These are phyloP conservation scores for Lentinula sp. DNA, from an alignment of 768 basidiomycete genomes.

Conservation along the genomic window DNA sequence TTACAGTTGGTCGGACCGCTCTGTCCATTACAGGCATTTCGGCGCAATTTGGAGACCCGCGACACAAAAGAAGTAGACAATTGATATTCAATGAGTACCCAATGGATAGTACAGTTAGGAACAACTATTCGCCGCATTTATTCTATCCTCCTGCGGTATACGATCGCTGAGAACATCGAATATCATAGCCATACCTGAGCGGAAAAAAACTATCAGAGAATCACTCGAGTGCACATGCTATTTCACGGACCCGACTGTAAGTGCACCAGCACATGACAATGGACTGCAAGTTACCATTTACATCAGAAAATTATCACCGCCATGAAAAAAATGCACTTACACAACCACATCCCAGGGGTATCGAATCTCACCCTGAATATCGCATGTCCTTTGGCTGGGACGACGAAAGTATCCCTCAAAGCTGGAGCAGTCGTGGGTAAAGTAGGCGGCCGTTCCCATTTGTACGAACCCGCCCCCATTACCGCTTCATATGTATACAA, in stretches of 20 bases:
- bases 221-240: neutral
- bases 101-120: neutral
- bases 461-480: slow-evolving; percentile 4
- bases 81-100: neutral
- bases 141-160: neutral
- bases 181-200: slow-evolving; percentile 6
- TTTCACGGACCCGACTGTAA: neutral
- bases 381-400: slow-evolving; percentile 7
- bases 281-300: neutral
- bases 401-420: slow-evolving; percentile 7
- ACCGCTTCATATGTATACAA: slow-evolving; percentile 4
- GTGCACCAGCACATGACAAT: slow-evolving; percentile 5
- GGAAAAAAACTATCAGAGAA: neutral
- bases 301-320: neutral
- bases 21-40: no score
- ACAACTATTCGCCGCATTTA: slow-evolving; percentile 1
- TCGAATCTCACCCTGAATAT: slow-evolving; percentile 5
- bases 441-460: slow-evolving; percentile 1
- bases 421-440: slow-evolving; percentile 5
- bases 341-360: slow-evolving; percentile 7
- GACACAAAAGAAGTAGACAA: neutral
- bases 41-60: neutral
- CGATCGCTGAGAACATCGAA: slow-evolving; percentile 4
- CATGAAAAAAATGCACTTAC: slow-evolving; percentile 1
- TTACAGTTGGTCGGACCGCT: neutral